Evolutionary conservation across 2,329 filamentous ascomycete species (phyloP), one percentile per base, ranked within the genome.

Genomic region (Lecanicillium sp.): DNA sequence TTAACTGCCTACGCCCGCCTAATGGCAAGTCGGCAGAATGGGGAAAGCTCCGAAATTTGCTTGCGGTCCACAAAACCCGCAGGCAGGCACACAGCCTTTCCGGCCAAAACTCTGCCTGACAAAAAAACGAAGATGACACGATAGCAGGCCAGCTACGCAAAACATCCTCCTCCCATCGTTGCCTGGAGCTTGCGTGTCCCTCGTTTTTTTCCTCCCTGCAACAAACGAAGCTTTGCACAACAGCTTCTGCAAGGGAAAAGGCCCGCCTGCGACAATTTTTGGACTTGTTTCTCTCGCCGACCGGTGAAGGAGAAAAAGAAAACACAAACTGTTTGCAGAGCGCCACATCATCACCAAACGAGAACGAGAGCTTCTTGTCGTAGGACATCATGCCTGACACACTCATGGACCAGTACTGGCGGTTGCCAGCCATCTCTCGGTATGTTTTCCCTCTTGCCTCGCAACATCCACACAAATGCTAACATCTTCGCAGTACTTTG

Each of bases 361-460:
- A 48, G 21, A 37, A 29, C 36, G 44, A 40, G 7, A 48, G 30
- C 45, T 37, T 48, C 45, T 42, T 38, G 35, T 49, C 48, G 48
- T 49, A 49, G 48, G 35, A 44, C 41, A 49, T 3, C 37, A 46
- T 48, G 40, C 24, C 44, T 51, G 41, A 49, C 50, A 51, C 52
- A 42, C 52, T 60, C 17, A 41, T 58, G 44, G 62, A 62, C 26
- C 60, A 57, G 51, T 72, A 66, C 58, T 67, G 66, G 67, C 64
- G 61, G 52, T 54, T 67, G 55, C 69, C 70, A 30, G 60, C 66
- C 41, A 59, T 73, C 52, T 60, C 70, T 52, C 67, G 70, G 70
- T 72, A 62, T 60, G 67, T 50, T 26, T 17, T 20, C 6, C 9
- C 11, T 1, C 11, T 32, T 33, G 5, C 3, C 6, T 21, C 26